A percentile compares a stretch with the other conserved stretches of the same genome.
These are phyloP conservation scores for Acacia acuminata DNA, from an alignment of 306 rosid genomes.

Conservation along the genomic window DNA sequence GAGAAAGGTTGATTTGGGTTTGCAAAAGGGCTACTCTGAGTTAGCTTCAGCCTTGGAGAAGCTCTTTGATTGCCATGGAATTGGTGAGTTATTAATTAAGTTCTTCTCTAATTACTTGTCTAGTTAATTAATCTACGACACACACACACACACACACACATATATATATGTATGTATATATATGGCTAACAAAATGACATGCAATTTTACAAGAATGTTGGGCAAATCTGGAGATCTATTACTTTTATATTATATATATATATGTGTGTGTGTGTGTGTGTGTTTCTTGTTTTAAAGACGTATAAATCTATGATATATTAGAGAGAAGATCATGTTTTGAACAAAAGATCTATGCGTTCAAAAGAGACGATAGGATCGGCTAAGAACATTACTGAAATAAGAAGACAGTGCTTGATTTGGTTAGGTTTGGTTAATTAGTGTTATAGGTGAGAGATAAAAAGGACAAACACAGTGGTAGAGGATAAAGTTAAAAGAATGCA, in stretches of 20 bases:
- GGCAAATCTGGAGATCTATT: no score
- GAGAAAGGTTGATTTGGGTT: conserved; percentile 67
- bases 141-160: no score
- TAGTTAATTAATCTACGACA: background rate
- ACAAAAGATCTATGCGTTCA: background rate
- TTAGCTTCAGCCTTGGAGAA: conserved; percentile 66
- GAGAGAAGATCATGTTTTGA: background rate
- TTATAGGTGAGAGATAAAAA: background rate
- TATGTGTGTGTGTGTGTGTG: no score
- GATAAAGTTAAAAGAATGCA: background rate
- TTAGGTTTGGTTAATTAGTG: background rate
- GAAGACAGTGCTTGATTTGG: background rate
- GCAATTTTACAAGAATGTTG: background rate
- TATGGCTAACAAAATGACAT: background rate
- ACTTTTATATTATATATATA: background rate
- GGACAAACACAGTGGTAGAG: background rate
- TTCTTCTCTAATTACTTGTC: background rate
- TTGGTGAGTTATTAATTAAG: conserved; percentile 40
- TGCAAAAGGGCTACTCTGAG: conserved; percentile 54
- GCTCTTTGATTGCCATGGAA: conserved; percentile 57
- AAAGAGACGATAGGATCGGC: background rate
- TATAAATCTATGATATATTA: background rate
- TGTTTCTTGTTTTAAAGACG: background rate
- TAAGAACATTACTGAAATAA: background rate
- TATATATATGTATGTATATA: no score